Conservation (phyloP, 257 asterid species). For the Gardenia jasminoides region DNA sequence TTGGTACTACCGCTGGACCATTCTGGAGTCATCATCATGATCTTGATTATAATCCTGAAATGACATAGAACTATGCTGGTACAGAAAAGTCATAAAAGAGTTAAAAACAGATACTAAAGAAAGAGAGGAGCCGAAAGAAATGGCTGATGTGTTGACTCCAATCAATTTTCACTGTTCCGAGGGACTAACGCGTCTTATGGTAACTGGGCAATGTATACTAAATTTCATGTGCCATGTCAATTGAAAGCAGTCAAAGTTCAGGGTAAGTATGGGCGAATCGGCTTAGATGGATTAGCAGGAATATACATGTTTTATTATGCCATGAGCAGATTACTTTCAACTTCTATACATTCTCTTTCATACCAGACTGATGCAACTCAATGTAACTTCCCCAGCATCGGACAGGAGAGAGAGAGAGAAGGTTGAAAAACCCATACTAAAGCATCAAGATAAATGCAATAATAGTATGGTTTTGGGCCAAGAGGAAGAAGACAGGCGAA, state of each 20-base stretch:
- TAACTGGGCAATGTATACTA: background rate
- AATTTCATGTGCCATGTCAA: no score
- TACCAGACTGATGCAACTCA: background rate
- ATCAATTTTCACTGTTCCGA: background rate
- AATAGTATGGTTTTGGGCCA: constrained; percentile 17
- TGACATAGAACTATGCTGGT: background rate
- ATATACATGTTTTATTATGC: background rate
- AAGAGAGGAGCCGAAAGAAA: background rate
- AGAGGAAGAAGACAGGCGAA: constrained; percentile 18
- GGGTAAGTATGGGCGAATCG: background rate
- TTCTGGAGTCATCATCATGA: background rate
- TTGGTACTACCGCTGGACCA: background rate
- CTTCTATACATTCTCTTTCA: background rate
- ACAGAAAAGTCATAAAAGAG: no score
- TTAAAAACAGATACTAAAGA: no score
- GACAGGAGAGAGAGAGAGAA: background rate
- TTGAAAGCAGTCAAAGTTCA: background rate
- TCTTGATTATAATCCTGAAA: background rate
- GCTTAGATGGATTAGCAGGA: no score
- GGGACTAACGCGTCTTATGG: background rate
- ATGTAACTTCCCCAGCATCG: background rate
- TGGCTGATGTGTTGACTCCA: background rate
- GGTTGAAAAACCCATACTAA: background rate
- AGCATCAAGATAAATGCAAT: background rate
- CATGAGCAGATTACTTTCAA: background rate